Base-by-base conservation (phyloP, 352 stramenopile genomes). In the Phytophthora fragariaefolia region DNA sequence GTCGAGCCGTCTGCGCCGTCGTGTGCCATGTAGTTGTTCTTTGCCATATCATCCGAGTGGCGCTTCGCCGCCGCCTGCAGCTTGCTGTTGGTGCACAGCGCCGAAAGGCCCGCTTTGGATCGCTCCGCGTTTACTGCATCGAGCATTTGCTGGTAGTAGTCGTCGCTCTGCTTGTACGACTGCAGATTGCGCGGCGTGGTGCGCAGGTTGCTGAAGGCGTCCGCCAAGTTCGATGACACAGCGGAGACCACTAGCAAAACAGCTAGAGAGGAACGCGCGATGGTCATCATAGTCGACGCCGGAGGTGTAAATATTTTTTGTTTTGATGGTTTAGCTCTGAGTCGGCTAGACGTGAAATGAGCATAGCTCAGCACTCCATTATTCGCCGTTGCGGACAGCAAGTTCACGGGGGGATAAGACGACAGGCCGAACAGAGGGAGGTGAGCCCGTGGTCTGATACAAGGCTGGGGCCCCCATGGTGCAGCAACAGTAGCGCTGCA, bases 11-110 rank as follows among this genome's bases (percentile, higher is more conserved):
- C 69, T 23, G 75, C 69, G 2, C 82, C 82, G 6, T 66, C 80
- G 69, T 90, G 82, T 18, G 26, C 72, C 77, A 89, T 89, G 34
- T 74, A 85, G 66, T 83, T 59, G 27, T 85, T 73, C 0, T 40
- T 58, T 8, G 80, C 77, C 71, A 82, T 79, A 53, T 89, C 80
- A 10, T 79, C 58, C 12, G 68, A 78, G 51, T 70, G 70, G 20
- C 60, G 43, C 60, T 65, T 65, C 2, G 74, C 71, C 5, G 74
- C 65, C 22, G 58, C 49, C 20, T 70, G 58, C n/a, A 75, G 38
- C 52, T 82, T 86, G 45, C 52, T 64, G 65, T 86, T 90, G 18
- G 53, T 71, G 45, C 81, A 88, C 8, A 87, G 40, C 6, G 75
- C 36, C 4, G 64, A 52, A 28, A 87, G 63, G 22, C 73, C 72